Percentiles rank a stretch among this genome's conserved stretches.
Evolutionary conservation across 139 green algal species (phyloP).

Genomic region (Chlamydomonas asymmetrica): DNA sequence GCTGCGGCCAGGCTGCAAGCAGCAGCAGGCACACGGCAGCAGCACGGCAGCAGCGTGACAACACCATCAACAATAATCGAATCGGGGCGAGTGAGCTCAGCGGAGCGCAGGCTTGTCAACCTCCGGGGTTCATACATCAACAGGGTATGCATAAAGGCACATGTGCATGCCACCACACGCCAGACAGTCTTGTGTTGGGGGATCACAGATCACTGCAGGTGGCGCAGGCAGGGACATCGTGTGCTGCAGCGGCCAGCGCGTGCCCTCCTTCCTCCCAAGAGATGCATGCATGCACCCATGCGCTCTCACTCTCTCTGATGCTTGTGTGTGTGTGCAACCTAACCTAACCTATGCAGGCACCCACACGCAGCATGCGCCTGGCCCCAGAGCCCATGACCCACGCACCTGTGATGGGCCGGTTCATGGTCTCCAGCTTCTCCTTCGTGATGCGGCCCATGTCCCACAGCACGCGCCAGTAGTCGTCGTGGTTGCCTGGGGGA

Average conservation of each 20-base stretch:
- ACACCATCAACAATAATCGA: no score
- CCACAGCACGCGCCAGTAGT: constrained; percentile 72
- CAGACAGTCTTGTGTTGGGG: no score
- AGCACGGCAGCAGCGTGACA: constrained; percentile 9
- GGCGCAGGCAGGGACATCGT: no score
- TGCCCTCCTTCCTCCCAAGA: no score
- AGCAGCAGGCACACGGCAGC: background rate
- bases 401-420: constrained; percentile 65
- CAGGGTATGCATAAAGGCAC: no score
- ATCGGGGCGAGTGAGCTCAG: no score
- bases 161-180: no score
- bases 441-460: constrained; percentile 70
- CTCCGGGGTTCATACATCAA: no score
- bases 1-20: constrained; percentile 57
- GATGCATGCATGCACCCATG: no score
- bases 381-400: background rate
- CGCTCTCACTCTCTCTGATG: background rate
- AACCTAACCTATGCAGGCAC: background rate
- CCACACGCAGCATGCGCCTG: background rate
- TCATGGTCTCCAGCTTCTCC: constrained; percentile 69
- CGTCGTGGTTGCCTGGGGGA: constrained; percentile 38
- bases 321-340: background rate
- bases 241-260: no score
- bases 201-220: no score
- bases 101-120: no score